Conservation (phyloP, 2,329 filamentous ascomycete species). For the Pyricularia pennisetigena region DNA sequence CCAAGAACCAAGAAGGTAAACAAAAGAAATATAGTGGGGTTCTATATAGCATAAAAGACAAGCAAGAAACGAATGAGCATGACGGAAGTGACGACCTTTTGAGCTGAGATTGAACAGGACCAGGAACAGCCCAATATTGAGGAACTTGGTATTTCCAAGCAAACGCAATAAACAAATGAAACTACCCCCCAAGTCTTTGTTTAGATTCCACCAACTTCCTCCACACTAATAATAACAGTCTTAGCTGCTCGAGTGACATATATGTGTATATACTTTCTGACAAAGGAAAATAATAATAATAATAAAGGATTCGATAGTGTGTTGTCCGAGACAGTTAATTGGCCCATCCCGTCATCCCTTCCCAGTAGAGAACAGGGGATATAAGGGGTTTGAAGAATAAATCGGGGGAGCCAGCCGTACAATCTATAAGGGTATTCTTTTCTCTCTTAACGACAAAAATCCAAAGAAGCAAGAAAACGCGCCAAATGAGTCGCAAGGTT, state of each 20-base stretch:
- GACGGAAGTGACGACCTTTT: background rate
- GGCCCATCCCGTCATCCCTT: background rate
- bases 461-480: constrained; percentile 1
- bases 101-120: background rate
- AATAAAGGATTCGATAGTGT: background rate
- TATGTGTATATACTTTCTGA: background rate
- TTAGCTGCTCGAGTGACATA: background rate
- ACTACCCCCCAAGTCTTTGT: background rate
- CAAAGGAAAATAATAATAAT: background rate
- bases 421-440: constrained; percentile 8
- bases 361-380: background rate
- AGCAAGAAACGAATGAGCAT: background rate
- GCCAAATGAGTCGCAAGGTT: background rate
- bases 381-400: background rate
- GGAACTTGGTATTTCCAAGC: background rate
- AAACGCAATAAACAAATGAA: background rate
- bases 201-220: background rate
- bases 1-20: background rate
- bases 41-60: background rate
- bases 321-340: background rate
- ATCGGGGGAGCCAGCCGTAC: background rate
- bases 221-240: background rate
- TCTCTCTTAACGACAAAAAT: background rate
- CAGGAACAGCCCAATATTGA: background rate
- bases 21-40: background rate